Evolutionary conservation across 208 protist species (phyloP), one percentile per base, ranked within the genome.

Genomic region (Wallacemonas sp.): DNA sequence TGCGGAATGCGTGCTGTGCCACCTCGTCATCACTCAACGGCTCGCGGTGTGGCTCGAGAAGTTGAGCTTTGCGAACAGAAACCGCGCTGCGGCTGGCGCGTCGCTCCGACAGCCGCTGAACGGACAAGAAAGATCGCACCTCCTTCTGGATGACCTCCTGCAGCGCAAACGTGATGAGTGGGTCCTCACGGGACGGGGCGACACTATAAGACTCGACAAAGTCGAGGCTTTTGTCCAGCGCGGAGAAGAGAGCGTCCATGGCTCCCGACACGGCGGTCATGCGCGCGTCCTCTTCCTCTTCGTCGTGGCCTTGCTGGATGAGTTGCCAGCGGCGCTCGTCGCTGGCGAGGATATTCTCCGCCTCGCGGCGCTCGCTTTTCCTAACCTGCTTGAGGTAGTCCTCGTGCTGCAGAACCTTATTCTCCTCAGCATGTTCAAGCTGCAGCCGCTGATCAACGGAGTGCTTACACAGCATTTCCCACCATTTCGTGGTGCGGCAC

Each of bases 401-500:
- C 12, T n/a, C 70, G 14, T 78, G 72, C 41, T 84, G 68, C n/a
- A 63, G 6, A 9, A 49, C 33, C 51, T 81, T 75, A 39, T 84
- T 51, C 15, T 45, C 36, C 44, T 69, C 62, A 0, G 87, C 86
- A 26, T 68, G 58, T 59, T 85, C 83, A 17, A 75, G 76, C 61
- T 82, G 62, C 17, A 84, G 70, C 41, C 81, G 75, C 21, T 83
- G 85, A 28, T 85, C 78, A 19, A 90, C 68, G 28, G 81, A 63
- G 63, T 88, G 80, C 34, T 85, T 76, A 61, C 85, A 93, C 55
- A 96, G 72, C 12, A 80, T 26, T 19, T 86, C 74, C 85, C 90
- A 91, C 82, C 87, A 96, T 34, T 39, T 61, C 17, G 79, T 74
- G 26, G 83, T 85, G 33, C 65, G 64, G 34, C 74, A 73, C 9